These are phyloP conservation scores for Gnaphalium uliginosum DNA, from an alignment of 129 eudicot species.

Conservation along the genomic window DNA sequence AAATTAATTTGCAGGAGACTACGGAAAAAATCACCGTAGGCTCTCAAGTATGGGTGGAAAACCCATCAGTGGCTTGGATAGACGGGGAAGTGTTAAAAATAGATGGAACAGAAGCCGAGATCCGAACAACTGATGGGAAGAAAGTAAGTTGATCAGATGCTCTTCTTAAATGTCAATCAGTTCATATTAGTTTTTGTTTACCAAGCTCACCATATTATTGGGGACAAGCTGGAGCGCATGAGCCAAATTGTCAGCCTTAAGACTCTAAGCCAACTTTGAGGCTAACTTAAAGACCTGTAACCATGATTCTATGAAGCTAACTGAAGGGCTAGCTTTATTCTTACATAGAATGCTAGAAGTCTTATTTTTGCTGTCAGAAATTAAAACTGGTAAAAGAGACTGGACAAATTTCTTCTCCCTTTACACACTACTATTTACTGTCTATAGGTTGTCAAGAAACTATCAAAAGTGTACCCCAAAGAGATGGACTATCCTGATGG, in stretches of 20 bases:
- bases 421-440: conserved; percentile 15
- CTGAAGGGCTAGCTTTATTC: conserved; percentile 25
- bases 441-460: conserved; percentile 51
- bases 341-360: conserved; percentile 22
- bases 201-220: conserved; percentile 3
- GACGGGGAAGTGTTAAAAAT: conserved; percentile 83
- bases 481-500: conserved; percentile 87
- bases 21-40: conserved; percentile 73
- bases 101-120: conserved; percentile 68
- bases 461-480: conserved; percentile 64
- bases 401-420: conserved; percentile 10
- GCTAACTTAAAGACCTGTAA: background rate
- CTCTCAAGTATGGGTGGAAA: conserved; percentile 87
- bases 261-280: background rate
- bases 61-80: conserved; percentile 80
- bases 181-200: conserved; percentile 13
- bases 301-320: background rate
- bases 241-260: background rate
- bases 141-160: conserved; percentile 48
- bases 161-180: conserved; percentile 11
- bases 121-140: conserved; percentile 64
- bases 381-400: background rate
- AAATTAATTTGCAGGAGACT: conserved; percentile 60
- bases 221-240: background rate
- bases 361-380: background rate